Conservation (phyloP, 768 basidiomycete genomes). For the Cyathus striatus region DNA sequence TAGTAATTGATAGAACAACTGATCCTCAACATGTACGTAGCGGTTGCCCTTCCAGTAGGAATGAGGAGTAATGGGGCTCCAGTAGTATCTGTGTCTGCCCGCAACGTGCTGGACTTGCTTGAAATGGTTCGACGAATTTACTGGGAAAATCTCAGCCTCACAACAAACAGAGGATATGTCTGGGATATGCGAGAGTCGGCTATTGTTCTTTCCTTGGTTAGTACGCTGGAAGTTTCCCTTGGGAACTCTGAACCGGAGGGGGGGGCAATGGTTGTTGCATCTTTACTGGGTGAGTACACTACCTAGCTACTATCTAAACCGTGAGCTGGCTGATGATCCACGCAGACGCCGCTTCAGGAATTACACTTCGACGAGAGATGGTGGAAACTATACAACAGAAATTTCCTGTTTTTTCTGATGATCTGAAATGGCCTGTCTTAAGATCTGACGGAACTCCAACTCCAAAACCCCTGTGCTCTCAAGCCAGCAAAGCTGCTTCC, state of each 20-base stretch:
- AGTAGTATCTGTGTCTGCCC: slow-evolving; percentile 37
- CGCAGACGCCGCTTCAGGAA: slow-evolving; percentile 67
- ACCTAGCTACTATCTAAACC: not conserved
- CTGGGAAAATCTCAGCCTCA: slow-evolving; percentile 55
- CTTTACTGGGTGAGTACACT: slow-evolving; percentile 30
- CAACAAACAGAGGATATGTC: slow-evolving; percentile 55
- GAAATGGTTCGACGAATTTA: slow-evolving; percentile 67
- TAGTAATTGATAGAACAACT: not conserved
- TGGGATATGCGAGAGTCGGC: slow-evolving; percentile 71
- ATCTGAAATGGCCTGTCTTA: slow-evolving; percentile 71
- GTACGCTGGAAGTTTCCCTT: slow-evolving; percentile 76
- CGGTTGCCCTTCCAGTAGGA: slow-evolving; percentile 81
- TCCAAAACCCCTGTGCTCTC: slow-evolving; percentile 17
- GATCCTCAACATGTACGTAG: slow-evolving; percentile 28
- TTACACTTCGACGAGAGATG: slow-evolving; percentile 84
- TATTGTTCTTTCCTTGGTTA: slow-evolving; percentile 63
- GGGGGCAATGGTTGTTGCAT: slow-evolving; percentile 62
- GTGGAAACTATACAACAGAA: slow-evolving; percentile 77
- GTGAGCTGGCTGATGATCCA: not conserved
- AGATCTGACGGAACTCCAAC: slow-evolving; percentile 36
- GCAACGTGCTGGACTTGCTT: slow-evolving; percentile 57
- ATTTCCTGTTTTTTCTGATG: slow-evolving; percentile 50
- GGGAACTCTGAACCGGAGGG: slow-evolving; percentile 50
- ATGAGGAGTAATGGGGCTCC: slow-evolving; percentile 44
- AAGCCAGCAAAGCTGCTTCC: slow-evolving; percentile 7